These are phyloP conservation scores for Flaveria linearis DNA, from an alignment of 129 eudicot genomes.

Conservation along the genomic window DNA sequence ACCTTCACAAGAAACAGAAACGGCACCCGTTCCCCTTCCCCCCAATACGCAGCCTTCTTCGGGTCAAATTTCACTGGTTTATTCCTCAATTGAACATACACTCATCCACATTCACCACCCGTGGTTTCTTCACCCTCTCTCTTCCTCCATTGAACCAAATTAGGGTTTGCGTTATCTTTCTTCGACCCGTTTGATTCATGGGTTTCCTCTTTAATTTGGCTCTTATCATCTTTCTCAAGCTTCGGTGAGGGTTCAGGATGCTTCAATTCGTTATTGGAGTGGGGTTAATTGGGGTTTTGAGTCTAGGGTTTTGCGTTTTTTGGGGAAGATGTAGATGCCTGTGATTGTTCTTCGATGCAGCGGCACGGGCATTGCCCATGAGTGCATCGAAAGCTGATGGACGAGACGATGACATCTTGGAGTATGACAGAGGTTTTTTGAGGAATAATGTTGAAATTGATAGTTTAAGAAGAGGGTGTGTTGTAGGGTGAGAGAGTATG, in stretches of 20 bases:
- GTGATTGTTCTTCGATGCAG: constrained; percentile 45
- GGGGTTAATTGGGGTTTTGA: constrained; percentile 30
- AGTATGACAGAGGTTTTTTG: constrained; percentile 15
- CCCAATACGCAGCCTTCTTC: constrained; percentile 76
- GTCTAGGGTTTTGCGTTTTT: constrained; percentile 59
- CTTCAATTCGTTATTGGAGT: constrained; percentile 25
- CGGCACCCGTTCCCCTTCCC: constrained; percentile 75
- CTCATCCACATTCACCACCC: constrained; percentile 53
- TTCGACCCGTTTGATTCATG: constrained; percentile 13
- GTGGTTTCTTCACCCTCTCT: constrained; percentile 28
- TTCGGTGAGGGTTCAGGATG: not conserved
- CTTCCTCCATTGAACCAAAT: not conserved
- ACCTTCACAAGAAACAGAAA: constrained; percentile 71
- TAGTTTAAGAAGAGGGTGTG: constrained; percentile 9
- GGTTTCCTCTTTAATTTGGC: constrained; percentile 21
- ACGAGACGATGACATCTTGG: constrained; percentile 58
- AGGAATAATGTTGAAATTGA: not conserved
- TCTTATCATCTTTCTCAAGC: not conserved
- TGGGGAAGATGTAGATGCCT: constrained; percentile 49
- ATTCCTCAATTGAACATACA: constrained; percentile 58
- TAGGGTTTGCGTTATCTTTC: constrained; percentile 18
- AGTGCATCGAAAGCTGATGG: constrained; percentile 78
- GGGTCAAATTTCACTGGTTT: constrained; percentile 57
- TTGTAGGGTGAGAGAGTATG: constrained; percentile 29
- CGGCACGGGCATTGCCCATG: constrained; percentile 69